These are phyloP conservation scores for Cyberlindnera japonica DNA, from an alignment of 805 yeast genomes.

Conservation along the genomic window DNA sequence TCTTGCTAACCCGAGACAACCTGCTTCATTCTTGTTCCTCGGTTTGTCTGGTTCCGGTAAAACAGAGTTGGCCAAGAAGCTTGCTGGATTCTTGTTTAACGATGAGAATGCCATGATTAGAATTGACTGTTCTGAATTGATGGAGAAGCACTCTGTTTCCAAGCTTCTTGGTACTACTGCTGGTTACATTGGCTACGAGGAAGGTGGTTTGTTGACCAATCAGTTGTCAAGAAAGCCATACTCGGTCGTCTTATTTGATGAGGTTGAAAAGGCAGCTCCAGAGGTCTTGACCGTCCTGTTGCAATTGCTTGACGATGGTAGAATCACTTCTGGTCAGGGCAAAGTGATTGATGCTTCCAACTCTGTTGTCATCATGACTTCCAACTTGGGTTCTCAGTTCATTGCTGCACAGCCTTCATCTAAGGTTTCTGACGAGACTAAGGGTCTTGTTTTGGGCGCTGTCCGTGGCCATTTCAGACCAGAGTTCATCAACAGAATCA, in stretches of 20 bases:
- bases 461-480: slow-evolving; percentile 93
- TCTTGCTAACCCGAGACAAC: slow-evolving; percentile 92
- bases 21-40: slow-evolving; percentile 90
- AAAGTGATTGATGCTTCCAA: slow-evolving; percentile 91
- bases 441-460: slow-evolving; percentile 74
- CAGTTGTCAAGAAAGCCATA: slow-evolving; percentile 89
- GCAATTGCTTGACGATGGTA: slow-evolving; percentile 94
- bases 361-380: slow-evolving; percentile 91
- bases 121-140: slow-evolving; percentile 94
- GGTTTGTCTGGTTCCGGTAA: slow-evolving; percentile 98
- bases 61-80: slow-evolving; percentile 94
- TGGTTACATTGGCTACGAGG: slow-evolving; percentile 95
- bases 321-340: slow-evolving; percentile 92
- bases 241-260: slow-evolving; percentile 94
- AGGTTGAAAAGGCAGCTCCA: slow-evolving; percentile 98
- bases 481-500: slow-evolving; percentile 93
- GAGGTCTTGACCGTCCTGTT: slow-evolving; percentile 89
- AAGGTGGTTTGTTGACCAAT: slow-evolving; percentile 95
- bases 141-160: slow-evolving; percentile 94
- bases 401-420: slow-evolving; percentile 65
- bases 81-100: slow-evolving; percentile 93
- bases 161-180: slow-evolving; percentile 97
- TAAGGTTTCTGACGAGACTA: slow-evolving; percentile 63
- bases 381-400: slow-evolving; percentile 92
- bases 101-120: slow-evolving; percentile 97